phyloP scores from a whole-genome alignment of 2,329 filamentous ascomycete species.

The Zymoseptoria pseudotritici region DNA sequence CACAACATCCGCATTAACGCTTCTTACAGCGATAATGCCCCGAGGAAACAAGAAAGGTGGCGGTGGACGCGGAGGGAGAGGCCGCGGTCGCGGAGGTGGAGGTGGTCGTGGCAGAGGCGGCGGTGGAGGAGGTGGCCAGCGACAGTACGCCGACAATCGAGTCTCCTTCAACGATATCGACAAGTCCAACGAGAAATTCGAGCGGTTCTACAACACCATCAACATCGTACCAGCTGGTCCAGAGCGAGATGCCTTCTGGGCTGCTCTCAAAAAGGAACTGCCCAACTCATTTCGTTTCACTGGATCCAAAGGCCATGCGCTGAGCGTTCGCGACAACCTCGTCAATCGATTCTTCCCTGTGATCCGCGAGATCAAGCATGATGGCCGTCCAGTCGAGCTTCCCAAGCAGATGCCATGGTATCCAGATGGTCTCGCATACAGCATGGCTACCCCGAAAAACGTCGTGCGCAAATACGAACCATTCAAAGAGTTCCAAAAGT shows the following conservation, averaged over 20 bases:
- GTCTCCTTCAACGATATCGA: constrained; percentile 53
- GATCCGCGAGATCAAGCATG: constrained; percentile 74
- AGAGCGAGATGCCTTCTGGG: constrained; percentile 79
- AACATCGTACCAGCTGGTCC: constrained; percentile 63
- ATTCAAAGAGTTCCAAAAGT: constrained; percentile 94
- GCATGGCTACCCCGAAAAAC: constrained; percentile 96
- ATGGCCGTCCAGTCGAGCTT: constrained; percentile 74
- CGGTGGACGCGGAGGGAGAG: constrained; percentile 17
- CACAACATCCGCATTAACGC: not conserved
- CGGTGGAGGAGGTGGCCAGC: constrained; percentile 19
- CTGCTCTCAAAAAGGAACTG: constrained; percentile 70
- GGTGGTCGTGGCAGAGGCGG: constrained; percentile 18
- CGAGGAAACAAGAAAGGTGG: constrained; percentile 10
- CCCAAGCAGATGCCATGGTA: constrained; percentile 84
- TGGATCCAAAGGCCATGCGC: constrained; percentile 90
- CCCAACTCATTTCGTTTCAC: constrained; percentile 98
- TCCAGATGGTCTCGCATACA: constrained; percentile 90
- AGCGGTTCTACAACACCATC: constrained; percentile 77
- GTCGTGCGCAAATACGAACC: constrained; percentile 88
- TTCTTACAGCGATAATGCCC: constrained; percentile 11
- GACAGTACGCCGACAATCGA: constrained; percentile 26
- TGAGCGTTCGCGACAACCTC: constrained; percentile 81
- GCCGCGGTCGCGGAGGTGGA: constrained; percentile 18
- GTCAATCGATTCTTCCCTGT: constrained; percentile 84
- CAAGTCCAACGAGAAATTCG: constrained; percentile 77